Evolutionary conservation across 1,284 basidiomycete genomes (phyloP), one percentile per base, ranked within the genome.

Genomic region (Trichosporon coremiiforme): DNA sequence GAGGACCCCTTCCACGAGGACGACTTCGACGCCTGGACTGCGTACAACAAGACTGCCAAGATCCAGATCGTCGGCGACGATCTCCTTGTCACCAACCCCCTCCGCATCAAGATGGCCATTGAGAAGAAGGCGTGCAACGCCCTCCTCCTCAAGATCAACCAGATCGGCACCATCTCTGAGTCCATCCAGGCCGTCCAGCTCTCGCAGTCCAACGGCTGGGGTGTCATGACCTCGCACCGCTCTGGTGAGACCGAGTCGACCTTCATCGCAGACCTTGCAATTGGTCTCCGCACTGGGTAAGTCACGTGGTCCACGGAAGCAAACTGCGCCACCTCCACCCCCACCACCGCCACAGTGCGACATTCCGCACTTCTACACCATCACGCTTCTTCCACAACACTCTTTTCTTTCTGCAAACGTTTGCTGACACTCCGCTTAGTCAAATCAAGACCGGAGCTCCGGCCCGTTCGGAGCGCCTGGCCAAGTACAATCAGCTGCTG

Each of bases 1-100:
- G 96, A 99, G 87, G 96, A 99, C 85, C 96, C 96, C 85, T 99
- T 99, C 86, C 95, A 99, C 86, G 95, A 99, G 88, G 97, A 99
- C 84, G 96, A 98, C 87, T 98, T 94, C 93, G 94, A 95, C 84
- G 94, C 95, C 62, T 99, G 97, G 97, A 87, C 90, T 60, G 90
- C 95, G 87, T 94, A 98, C 86, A 96, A 91, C 78, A 85, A 86
- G 79, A 73, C 70, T 65, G 73, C 83, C 74, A 82, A 80, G 74
- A 79, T 85, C 75, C 84, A 96, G 86, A 92, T 98, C 80, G 95
- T 98, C 79, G 95, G 95, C 80, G 96, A 99, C 82, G 96, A 99
- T 84, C 86, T 99, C 86, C 98, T 95, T 12, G 97, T 99, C 78
- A 99, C 97, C 82, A 99, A 99, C 90, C 94, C 95, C 55, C 86